Conservation (phyloP, 768 basidiomycete species). For the Pisolithus microcarpus region DNA sequence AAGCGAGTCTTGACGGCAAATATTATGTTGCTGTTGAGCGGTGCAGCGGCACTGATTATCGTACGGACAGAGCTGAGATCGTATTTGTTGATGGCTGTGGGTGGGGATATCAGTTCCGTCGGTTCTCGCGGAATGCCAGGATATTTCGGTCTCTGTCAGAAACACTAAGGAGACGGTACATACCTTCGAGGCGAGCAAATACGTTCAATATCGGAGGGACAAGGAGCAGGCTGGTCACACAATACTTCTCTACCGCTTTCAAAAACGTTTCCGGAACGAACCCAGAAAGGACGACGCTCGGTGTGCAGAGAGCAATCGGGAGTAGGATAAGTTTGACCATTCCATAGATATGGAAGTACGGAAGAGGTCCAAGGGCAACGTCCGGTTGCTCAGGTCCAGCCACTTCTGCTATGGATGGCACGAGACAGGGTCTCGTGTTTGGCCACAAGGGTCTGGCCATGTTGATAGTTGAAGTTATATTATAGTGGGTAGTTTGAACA, state of each 20-base stretch:
- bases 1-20: conserved; percentile 37
- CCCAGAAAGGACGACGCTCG: conserved; percentile 51
- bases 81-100: conserved; percentile 54
- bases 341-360: conserved; percentile 51
- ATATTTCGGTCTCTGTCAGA: no score
- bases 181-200: conserved; percentile 62
- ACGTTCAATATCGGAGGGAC: conserved; percentile 81
- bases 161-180: conserved; percentile 12
- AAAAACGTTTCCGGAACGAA: conserved; percentile 72
- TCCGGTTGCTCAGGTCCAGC: conserved; percentile 27
- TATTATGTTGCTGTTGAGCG: conserved; percentile 59
- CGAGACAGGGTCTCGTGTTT: background rate
- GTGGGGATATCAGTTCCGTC: background rate
- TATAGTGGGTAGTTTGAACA: conserved; percentile 63
- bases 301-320: conserved; percentile 43
- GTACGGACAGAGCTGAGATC: conserved; percentile 52
- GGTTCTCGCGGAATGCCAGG: no score
- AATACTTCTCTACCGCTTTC: conserved; percentile 56
- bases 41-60: conserved; percentile 74
- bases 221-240: conserved; percentile 48
- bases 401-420: no score
- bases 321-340: conserved; percentile 56
- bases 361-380: conserved; percentile 55
- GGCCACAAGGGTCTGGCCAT: conserved; percentile 44
- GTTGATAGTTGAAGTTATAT: conserved; percentile 53